Percentiles rank a stretch among this genome's conserved stretches.
Conservation (phyloP, 306 rosid genomes). For the Pterocarpus macrocarpus region DNA sequence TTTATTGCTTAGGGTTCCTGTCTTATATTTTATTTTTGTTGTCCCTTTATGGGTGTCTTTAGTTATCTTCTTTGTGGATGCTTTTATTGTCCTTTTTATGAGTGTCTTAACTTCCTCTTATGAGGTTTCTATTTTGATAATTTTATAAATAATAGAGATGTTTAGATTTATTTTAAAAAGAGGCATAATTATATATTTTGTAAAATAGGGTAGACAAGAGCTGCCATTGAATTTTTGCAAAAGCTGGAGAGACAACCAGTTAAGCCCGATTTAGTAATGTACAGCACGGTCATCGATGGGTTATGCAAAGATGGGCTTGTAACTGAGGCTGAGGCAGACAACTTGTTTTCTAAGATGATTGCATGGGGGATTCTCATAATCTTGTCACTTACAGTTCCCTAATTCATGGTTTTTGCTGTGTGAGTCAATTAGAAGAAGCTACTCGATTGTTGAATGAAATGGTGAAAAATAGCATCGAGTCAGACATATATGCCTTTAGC, state of each 20-base stretch:
- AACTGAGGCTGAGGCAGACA: not conserved
- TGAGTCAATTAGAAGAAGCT: not conserved
- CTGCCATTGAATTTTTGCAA: not conserved
- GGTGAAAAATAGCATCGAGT: not conserved
- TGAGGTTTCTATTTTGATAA: too few relatives aligned
- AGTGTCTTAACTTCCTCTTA: too few relatives aligned
- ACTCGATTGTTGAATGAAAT: not conserved
- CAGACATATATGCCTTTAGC: not conserved
- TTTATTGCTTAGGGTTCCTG: too few relatives aligned
- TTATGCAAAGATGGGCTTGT: constrained; percentile 2
- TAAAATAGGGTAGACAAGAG: not conserved
- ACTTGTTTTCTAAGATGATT: constrained; percentile 7
- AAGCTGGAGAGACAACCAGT: not conserved
- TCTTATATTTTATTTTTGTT: too few relatives aligned
- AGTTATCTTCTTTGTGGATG: too few relatives aligned
- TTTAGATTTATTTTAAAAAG: too few relatives aligned
- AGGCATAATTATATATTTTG: too few relatives aligned
- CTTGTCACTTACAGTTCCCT: not conserved
- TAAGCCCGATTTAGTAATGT: not conserved
- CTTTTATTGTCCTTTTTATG: too few relatives aligned
- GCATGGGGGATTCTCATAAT: not conserved
- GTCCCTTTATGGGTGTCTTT: too few relatives aligned
- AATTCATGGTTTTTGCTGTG: not conserved
- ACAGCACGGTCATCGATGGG: not conserved
- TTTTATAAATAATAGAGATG: too few relatives aligned